phyloP scores from a whole-genome alignment of 139 green algal genomes.

The Auxenochlorella pyrenoidosa region DNA sequence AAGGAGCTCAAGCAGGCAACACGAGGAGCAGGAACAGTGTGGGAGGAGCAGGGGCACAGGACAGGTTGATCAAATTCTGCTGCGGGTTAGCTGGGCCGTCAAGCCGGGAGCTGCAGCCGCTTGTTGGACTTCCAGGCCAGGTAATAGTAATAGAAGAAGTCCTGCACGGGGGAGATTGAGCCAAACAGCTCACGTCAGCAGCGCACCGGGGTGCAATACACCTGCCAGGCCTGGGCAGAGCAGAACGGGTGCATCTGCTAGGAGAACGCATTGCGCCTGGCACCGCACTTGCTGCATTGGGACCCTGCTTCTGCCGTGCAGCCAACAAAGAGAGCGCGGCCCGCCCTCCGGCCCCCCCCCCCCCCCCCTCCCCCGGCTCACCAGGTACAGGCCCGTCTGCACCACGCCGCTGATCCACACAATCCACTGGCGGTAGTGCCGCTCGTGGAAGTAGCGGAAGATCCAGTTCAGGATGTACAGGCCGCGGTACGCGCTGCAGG shows the following conservation, averaged over 20 bases:
- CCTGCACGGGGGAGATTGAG: constrained; percentile 20
- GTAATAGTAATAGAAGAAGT: constrained; percentile 99
- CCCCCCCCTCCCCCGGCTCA: not conserved
- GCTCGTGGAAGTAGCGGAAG: constrained; percentile 95
- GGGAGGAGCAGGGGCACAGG: too few relatives aligned
- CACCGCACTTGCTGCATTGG: too few relatives aligned
- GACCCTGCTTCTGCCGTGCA: too few relatives aligned
- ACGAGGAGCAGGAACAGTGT: too few relatives aligned
- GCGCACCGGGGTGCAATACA: not conserved
- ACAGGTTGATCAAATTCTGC: too few relatives aligned
- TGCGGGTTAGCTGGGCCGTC: not conserved
- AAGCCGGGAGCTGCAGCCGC: constrained; percentile 87
- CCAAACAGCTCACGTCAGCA: not conserved
- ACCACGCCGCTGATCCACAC: constrained; percentile 89
- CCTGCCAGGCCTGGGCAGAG: not conserved
- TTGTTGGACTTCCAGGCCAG: constrained; percentile 88
- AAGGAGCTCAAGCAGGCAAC: too few relatives aligned
- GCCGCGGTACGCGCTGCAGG: constrained; percentile 83
- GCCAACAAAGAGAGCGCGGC: too few relatives aligned
- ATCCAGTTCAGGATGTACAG: constrained; percentile 99
- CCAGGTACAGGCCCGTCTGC: constrained; percentile 93
- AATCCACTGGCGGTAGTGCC: constrained; percentile 92
- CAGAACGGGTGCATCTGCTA: too few relatives aligned
- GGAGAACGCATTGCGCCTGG: too few relatives aligned
- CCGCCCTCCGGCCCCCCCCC: not conserved